Base-by-base conservation (phyloP, 768 basidiomycete species). In the Goffeauzyma gilvescens region DNA sequence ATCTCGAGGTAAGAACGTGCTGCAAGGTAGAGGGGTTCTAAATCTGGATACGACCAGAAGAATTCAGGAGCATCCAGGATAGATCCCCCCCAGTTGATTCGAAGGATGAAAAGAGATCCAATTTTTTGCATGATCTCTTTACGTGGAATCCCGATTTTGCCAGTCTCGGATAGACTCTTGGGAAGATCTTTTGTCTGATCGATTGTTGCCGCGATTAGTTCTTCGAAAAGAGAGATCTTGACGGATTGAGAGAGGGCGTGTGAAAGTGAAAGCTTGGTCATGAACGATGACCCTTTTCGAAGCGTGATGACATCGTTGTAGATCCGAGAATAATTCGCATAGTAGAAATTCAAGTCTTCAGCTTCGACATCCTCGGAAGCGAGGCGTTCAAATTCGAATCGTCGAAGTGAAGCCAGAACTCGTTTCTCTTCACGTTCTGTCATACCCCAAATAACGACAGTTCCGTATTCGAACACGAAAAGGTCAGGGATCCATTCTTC, bases 371-470 rank as follows among this genome's bases (percentile, higher is more conserved):
- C 79, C 24, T 89, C 80, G 9, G 79, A 69, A 26, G 78, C 84
- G 33, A 90, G 67, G 58, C 78, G 81, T 50, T 90, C 89, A 20
- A 85, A 72, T 60, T 90, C 87, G 55, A 90, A 93, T n/a, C 83
- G 78, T 64, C 82, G 84, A 64, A 95, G 72, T 17, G 86, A 87
- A 21, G 80, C 76, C 48, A 95, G 66, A 55, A 95, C 86, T 7
- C 86, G 71, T 61, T 74, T 81, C 67, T 95, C 89, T 56, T 93
- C 83, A 5, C 75, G 69, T 59, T 93, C 85, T 28, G 82, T 79
- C 87, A 95, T 93, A 20, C 89, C 89, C 89, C 89, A 95, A 39
- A 90, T 82, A 20, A 95, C 89, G 21, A 90, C 81, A 0, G 84
- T 87, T 10, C 89, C 89, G 58, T 90, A 93, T 49, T 79, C 74